Evolutionary conservation across 148 eudicot species (phyloP), one percentile per base, ranked within the genome.

Genomic region (Persicaria tinctoria): DNA sequence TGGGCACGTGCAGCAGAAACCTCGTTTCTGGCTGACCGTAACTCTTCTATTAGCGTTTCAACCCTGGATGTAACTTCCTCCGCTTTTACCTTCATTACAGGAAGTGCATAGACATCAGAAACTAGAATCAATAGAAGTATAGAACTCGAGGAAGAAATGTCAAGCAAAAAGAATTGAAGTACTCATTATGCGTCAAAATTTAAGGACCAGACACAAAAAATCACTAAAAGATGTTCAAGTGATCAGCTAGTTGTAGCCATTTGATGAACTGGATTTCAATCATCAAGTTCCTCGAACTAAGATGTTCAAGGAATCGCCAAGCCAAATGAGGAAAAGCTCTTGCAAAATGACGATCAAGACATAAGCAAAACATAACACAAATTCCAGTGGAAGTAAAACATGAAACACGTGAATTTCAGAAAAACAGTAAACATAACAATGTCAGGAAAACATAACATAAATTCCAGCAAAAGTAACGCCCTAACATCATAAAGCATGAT

Each of bases 31-130:
- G 91, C 82, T 57, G 77, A 77, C 70, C 94, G 90, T 66, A 92
- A 74, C 83, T 95, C 99, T 78, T 89, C 97, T 62, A 85, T 56
- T 63, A 95, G 84, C 69, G 83, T 80, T 47, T 88, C 91, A 7
- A 95, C 96, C 78, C 97, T 84, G 2, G 84, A 51, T 62, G 97
- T 79, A 53, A 92, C 97, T 68, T 95, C 99, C 86, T 95, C 97
- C 46, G 96, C 97, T 83, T 89, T 95, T 51, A 90, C 97, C 99
- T 92, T 74, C 63, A 80, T 41, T 72, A 70, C 62, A 72, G 13
- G 68, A 76, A 20, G 32, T 8, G 23, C n/a, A 48, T 13, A 23
- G 38, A 59, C 11, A 59, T 59, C 23, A 59, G 3, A 20, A 17
- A 7, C 63, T 59, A 11, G 11, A 20, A 59, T 18, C 38, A 1